Base-by-base conservation (phyloP, 202 grass and related monocot species). In the Cymbopogon flexuosus region DNA sequence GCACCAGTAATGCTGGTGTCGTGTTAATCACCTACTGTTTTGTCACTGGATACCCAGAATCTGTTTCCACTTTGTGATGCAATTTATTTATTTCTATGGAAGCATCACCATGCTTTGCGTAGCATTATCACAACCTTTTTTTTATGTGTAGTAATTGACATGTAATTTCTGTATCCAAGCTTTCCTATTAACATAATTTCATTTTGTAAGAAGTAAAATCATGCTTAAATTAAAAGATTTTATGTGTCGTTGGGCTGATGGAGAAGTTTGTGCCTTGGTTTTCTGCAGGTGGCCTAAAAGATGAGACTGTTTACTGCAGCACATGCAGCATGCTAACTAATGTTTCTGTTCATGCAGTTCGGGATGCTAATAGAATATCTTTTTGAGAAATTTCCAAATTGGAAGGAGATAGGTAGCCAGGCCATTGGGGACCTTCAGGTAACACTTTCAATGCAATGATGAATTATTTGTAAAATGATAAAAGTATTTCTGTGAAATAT, bases 391-490 rank as follows among this genome's bases (percentile, higher is more conserved):
- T 98, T 98, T 49, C 96, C 92, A 29, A 93, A 91, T 49, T 98
- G 96, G 96, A 83, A 95, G 77, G 90, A 95, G 77, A 80, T 92
- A 47, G 96, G 90, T 58, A 90, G 78, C 79, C 96, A 98, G 79
- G 92, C 92, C 2, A 98, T 98, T 86, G 95, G 90, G 79, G 95
- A 98, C 68, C 95, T 98, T 60, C 96, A 98, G 96, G 96, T 93
- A 65, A 81, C 61, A 14, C 71, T 14, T 64, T 56, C 66, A 7
- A 19, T 80, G 81, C 70, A 84, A 43, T 68, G 33, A 69, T 41
- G 51, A 63, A 73, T 39, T 40, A 66, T 69, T 68, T 27, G 27
- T 31, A 31, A 31, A 31, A 31, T 31, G 30, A 31, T 31, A 31
- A 31, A 31, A 31, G 30, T 3, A 2, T 31, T 31, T 31, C 30